These are phyloP conservation scores for Aspergillus niger DNA, from an alignment of 2,329 filamentous ascomycete genomes.

Conservation along the genomic window DNA sequence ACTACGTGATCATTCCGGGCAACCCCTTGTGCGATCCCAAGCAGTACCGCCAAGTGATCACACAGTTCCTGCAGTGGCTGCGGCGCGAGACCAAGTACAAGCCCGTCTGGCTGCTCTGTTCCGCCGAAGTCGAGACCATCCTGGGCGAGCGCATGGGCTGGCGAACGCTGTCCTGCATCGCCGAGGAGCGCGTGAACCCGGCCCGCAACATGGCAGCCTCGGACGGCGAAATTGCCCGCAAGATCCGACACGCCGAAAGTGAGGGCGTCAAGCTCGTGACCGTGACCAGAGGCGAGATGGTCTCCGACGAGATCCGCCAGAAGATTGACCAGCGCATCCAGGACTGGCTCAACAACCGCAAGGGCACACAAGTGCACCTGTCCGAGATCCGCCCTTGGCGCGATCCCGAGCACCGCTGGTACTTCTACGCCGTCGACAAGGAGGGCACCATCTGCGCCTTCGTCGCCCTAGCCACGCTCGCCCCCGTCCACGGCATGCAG, in stretches of 20 bases:
- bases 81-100: constrained; percentile 71
- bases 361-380: constrained; percentile 84
- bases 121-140: constrained; percentile 73
- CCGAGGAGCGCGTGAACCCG: constrained; percentile 84
- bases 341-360: constrained; percentile 78
- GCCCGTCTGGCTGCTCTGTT: constrained; percentile 88
- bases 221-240: constrained; percentile 68
- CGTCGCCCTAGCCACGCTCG: constrained; percentile 79
- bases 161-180: constrained; percentile 84
- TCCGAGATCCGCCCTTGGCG: constrained; percentile 90
- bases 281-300: constrained; percentile 63
- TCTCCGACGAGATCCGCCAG: constrained; percentile 66
- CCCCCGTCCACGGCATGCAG: constrained; percentile 82
- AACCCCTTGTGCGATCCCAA: constrained; percentile 80
- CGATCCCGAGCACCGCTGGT: constrained; percentile 78
- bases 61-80: constrained; percentile 73
- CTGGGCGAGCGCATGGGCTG: constrained; percentile 79
- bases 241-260: constrained; percentile 76
- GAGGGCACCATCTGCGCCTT: constrained; percentile 73
- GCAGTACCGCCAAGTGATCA: constrained; percentile 74
- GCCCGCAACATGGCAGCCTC: constrained; percentile 66
- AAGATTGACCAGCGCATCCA: constrained; percentile 72
- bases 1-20: constrained; percentile 81
- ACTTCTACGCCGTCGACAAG: constrained; percentile 76
- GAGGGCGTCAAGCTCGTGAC: constrained; percentile 82